Percentiles rank a stretch among this genome's conserved stretches.
phyloP scores from a whole-genome alignment of 2,329 filamentous ascomycete species.

The Sarocladium kiliense region DNA sequence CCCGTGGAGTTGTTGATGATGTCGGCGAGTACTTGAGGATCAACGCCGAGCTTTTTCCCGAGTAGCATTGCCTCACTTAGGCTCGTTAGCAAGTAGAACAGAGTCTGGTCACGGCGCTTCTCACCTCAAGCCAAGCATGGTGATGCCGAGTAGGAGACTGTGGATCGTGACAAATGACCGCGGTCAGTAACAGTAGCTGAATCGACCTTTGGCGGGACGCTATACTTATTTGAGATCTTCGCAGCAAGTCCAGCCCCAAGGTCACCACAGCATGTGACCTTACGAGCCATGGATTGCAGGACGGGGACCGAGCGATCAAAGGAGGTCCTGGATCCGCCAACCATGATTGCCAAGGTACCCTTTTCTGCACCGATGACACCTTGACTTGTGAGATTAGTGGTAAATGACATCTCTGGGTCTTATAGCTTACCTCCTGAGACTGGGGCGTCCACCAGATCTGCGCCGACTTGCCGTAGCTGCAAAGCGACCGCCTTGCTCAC shows the following conservation, averaged over 20 bases:
- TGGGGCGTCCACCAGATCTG: neutral
- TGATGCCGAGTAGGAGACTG: neutral
- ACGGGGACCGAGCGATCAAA: neutral
- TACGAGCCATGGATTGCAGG: neutral
- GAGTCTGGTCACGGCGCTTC: neutral
- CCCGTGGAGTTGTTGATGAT: conserved; percentile 1
- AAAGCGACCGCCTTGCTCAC: neutral
- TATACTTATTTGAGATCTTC: neutral
- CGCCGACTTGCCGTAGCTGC: neutral
- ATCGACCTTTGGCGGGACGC: no score
- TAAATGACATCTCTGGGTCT: neutral
- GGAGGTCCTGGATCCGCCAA: neutral
- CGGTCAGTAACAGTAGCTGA: neutral
- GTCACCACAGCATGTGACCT: neutral
- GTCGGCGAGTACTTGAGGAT: neutral
- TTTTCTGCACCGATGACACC: conserved; percentile 1
- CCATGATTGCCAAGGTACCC: neutral
- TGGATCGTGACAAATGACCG: neutral
- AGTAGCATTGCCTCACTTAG: neutral
- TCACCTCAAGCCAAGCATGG: conserved; percentile 1
- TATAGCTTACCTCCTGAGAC: neutral
- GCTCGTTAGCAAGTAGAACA: neutral
- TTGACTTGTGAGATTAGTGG: neutral
- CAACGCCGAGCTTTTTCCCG: neutral
- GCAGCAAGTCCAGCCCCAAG: neutral